A percentile compares a stretch with the other conserved stretches of the same genome.
Evolutionary conservation across 75 land plant species (phyloP).

Genomic region (Picea sitchensis): DNA sequence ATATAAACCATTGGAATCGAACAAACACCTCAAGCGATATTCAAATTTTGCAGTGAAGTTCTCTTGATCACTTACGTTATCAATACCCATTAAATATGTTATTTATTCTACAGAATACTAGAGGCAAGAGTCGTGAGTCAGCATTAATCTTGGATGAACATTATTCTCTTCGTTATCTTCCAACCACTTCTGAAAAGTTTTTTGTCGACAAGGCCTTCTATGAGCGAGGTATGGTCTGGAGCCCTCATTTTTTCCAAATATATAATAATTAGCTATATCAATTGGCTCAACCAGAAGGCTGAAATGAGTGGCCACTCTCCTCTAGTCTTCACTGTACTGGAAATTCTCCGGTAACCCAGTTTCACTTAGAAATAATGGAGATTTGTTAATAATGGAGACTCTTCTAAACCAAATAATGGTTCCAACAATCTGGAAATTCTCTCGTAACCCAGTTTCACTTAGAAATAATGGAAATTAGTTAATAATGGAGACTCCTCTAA

Average conservation of each 20-base stretch:
- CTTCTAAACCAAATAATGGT: too few species aligned
- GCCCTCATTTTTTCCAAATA: too few species aligned
- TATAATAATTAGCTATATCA: too few species aligned
- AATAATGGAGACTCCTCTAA: too few species aligned
- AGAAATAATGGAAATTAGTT: too few species aligned
- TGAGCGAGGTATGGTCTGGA: slow-evolving; percentile 29
- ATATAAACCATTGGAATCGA: too few species aligned
- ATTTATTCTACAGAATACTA: slow-evolving; percentile 61
- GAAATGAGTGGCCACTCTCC: slow-evolving; percentile 39
- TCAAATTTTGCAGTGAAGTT: too few species aligned
- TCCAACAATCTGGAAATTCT: slow-evolving; percentile 23
- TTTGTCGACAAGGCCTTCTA: slow-evolving; percentile 57
- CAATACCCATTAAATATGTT: too few species aligned
- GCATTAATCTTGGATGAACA: slow-evolving; percentile 10
- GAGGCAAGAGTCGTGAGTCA: slow-evolving; percentile 65
- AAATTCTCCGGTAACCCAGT: slow-evolving; percentile 58
- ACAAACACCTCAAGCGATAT: too few species aligned
- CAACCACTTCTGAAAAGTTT: slow-evolving; percentile 41
- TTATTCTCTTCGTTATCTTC: slow-evolving; percentile 18
- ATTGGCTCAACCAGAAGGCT: slow-evolving; percentile 48
- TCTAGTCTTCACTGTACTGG: slow-evolving; percentile 41
- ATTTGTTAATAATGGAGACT: too few species aligned
- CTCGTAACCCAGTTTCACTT: slow-evolving; percentile 46
- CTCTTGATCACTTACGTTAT: too few species aligned
- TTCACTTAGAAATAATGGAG: neutral